phyloP scores from a whole-genome alignment of 495 filamentous ascomycete species.

The Aspergillus avenaceus region DNA sequence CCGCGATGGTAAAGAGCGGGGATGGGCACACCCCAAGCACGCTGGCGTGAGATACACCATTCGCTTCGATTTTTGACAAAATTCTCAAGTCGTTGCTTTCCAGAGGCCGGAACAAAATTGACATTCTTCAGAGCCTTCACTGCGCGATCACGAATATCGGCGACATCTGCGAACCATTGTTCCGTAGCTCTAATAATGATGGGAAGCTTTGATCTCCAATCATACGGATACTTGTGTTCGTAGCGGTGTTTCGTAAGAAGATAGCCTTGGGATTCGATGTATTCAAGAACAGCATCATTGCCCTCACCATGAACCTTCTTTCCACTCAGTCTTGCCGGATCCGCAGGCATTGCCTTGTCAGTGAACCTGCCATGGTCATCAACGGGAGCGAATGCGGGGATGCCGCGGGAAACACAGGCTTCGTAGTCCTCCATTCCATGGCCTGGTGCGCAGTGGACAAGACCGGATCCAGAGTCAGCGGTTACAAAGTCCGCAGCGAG shows the following conservation, averaged over 20 bases:
- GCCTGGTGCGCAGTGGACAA: conserved; percentile 91
- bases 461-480: conserved; percentile 77
- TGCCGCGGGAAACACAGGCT: conserved; percentile 61
- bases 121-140: conserved; percentile 65
- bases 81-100: conserved; percentile 67
- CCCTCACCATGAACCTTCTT: conserved; percentile 61
- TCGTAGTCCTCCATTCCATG: conserved; percentile 97
- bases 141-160: conserved; percentile 67
- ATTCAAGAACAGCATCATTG: conserved; percentile 61
- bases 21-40: conserved; percentile 95
- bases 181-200: conserved; percentile 88
- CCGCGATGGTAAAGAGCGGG: conserved; percentile 76
- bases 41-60: conserved; percentile 98
- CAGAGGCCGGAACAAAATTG: conserved; percentile 70
- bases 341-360: conserved; percentile 61
- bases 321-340: conserved; percentile 58
- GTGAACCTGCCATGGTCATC: conserved; percentile 80
- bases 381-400: conserved; percentile 73
- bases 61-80: conserved; percentile 86
- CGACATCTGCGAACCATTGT: conserved; percentile 97
- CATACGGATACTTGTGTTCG: conserved; percentile 91
- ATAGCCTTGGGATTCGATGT: conserved; percentile 46
- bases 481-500: conserved; percentile 85
- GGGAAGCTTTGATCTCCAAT: conserved; percentile 92
- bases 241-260: conserved; percentile 67